Percentiles rank a stretch among this genome's conserved stretches.
phyloP scores from a whole-genome alignment of 306 rosid species.

The Urtica urens region DNA sequence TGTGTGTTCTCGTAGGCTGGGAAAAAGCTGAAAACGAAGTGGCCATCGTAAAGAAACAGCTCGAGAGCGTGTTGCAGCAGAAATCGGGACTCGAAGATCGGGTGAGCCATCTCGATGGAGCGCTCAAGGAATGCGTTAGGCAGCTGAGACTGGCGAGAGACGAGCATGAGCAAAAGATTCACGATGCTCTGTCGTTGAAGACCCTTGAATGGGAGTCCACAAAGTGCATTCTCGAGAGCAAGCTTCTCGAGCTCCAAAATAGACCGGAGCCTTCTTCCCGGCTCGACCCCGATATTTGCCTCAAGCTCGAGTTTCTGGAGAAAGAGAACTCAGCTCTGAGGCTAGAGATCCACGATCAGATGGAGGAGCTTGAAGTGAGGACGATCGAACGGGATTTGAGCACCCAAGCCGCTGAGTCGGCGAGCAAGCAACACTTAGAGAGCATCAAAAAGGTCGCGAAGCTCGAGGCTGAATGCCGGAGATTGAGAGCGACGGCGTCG shows the following conservation, averaged over 20 bases:
- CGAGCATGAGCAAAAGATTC: constrained; percentile 56
- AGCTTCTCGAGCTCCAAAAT: constrained; percentile 50
- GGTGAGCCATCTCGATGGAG: constrained; percentile 79
- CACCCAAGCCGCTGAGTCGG: constrained; percentile 81
- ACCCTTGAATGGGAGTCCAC: constrained; percentile 56
- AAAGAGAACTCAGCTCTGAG: constrained; percentile 61
- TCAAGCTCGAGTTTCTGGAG: constrained; percentile 48
- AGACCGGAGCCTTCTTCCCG: constrained; percentile 32
- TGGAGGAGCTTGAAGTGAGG: constrained; percentile 68
- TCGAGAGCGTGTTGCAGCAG: constrained; percentile 43
- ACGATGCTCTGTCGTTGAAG: constrained; percentile 47
- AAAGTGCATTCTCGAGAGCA: constrained; percentile 56
- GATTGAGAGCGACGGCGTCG: constrained; percentile 39
- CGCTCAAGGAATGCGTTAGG: constrained; percentile 91
- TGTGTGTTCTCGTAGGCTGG: constrained; percentile 48
- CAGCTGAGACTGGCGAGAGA: constrained; percentile 92
- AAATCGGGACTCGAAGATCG: constrained; percentile 64
- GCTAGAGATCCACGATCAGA: constrained; percentile 48
- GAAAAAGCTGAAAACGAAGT: constrained; percentile 94
- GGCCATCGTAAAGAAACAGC: constrained; percentile 51
- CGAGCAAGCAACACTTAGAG: constrained; percentile 89
- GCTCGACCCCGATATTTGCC: constrained; percentile 37
- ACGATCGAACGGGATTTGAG: constrained; percentile 89
- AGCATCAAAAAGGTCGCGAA: constrained; percentile 81
- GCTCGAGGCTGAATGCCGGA: constrained; percentile 88